phyloP scores from a whole-genome alignment of 257 asterid species.

The Solanum bulbocastanum region DNA sequence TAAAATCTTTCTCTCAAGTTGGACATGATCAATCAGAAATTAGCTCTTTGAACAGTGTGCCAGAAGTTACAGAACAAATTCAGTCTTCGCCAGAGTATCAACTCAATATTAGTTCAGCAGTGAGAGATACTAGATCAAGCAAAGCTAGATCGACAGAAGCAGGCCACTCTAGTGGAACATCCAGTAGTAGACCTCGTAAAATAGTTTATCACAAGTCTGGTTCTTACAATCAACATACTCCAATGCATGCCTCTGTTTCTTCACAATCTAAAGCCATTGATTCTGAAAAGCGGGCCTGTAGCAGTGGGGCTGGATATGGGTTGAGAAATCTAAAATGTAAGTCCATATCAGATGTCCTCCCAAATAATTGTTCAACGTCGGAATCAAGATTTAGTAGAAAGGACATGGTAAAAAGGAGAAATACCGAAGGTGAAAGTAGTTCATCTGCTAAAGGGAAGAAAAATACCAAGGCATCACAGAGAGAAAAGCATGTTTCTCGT shows the following conservation, averaged over 20 bases:
- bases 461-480: neutral
- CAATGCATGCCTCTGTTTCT: conserved; percentile 13
- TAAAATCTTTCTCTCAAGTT: conserved; percentile 17
- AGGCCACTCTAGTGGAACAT: conserved; percentile 26
- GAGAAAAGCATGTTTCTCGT: conserved; percentile 9
- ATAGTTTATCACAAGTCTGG: conserved; percentile 16
- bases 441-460: conserved; percentile 29
- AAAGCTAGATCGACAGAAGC: conserved; percentile 10
- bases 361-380: conserved; percentile 20
- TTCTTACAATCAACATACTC: conserved; percentile 10
- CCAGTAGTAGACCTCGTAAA: conserved; percentile 19
- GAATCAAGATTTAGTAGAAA: conserved; percentile 24
- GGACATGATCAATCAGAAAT: conserved; percentile 25
- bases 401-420: conserved; percentile 29
- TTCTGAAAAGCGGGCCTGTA: conserved; percentile 7
- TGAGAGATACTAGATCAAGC: conserved; percentile 9
- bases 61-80: conserved; percentile 10
- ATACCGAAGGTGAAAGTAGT: conserved; percentile 47
- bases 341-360: conserved; percentile 33
- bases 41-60: conserved; percentile 11
- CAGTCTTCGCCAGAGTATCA: conserved; percentile 13
- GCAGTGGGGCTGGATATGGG: conserved; percentile 21
- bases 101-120: conserved; percentile 4
- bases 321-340: conserved; percentile 36
- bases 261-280: conserved; percentile 14